Percentiles rank a stretch among this genome's conserved stretches.
Conservation (phyloP, 352 stramenopile species). For the Phytophthora capsici region DNA sequence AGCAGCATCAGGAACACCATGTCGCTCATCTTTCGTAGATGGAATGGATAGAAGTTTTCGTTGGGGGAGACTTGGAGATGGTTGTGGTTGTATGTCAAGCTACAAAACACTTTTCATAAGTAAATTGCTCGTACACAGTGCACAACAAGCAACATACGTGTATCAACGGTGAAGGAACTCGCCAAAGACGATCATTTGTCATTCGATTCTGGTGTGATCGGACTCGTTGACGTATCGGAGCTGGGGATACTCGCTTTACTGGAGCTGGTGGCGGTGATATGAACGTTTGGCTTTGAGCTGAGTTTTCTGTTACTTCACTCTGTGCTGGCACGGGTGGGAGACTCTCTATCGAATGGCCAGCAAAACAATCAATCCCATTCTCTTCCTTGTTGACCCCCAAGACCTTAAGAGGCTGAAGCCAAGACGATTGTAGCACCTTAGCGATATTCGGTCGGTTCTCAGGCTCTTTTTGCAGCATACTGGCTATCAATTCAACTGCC, state of each 20-base stretch:
- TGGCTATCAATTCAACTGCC: conserved; percentile 22
- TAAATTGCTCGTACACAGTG: neutral
- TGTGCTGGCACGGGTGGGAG: neutral
- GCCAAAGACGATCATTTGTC: neutral
- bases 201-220: neutral
- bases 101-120: neutral
- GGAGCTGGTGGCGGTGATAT: conserved; percentile 7
- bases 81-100: conserved; percentile 23
- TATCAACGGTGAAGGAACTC: conserved; percentile 11
- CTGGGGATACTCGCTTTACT: neutral
- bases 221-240: neutral
- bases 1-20: neutral
- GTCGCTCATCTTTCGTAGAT: conserved; percentile 17
- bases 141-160: conserved; percentile 4
- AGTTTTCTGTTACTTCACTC: neutral
- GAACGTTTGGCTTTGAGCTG: no score
- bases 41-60: conserved; percentile 13
- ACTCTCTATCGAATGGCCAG: neutral
- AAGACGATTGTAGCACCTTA: conserved; percentile 25
- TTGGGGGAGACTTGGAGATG: conserved; percentile 2
- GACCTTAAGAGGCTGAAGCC: neutral
- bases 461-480: conserved; percentile 40
- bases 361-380: neutral
- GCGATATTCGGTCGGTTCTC: conserved; percentile 16
- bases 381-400: neutral